phyloP scores from a whole-genome alignment of 306 rosid genomes.

The Cucurbita ficifolia region DNA sequence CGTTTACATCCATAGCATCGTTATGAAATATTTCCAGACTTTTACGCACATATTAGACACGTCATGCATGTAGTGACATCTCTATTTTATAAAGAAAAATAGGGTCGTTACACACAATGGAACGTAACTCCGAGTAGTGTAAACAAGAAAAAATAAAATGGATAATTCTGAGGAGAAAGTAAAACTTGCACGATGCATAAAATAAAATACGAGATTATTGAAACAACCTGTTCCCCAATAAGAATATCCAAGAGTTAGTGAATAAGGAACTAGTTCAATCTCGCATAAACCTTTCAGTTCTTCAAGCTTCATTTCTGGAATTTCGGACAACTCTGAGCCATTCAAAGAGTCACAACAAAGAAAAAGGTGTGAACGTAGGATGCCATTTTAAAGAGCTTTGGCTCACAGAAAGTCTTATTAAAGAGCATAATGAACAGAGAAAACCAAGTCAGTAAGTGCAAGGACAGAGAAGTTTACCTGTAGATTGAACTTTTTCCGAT shows the following conservation, averaged over 20 bases:
- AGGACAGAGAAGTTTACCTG: slow-evolving; percentile 23
- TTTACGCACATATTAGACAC: no score
- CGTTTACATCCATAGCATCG: no score
- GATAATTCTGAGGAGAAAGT: neutral
- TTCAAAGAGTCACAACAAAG: neutral
- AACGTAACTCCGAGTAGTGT: neutral
- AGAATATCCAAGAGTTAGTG: slow-evolving; percentile 70
- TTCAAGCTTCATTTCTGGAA: slow-evolving; percentile 46
- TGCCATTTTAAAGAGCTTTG: neutral
- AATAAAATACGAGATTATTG: slow-evolving; percentile 4
- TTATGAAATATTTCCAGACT: no score
- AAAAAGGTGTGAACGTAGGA: neutral
- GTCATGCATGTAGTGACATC: no score
- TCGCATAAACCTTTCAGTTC: slow-evolving; percentile 52
- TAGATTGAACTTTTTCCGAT: slow-evolving; percentile 46
- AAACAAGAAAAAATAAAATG: neutral
- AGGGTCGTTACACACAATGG: no score
- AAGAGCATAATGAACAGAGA: neutral
- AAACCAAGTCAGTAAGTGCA: neutral
- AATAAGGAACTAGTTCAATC: slow-evolving; percentile 69
- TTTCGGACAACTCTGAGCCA: slow-evolving; percentile 48
- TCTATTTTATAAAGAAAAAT: no score
- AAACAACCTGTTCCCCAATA: slow-evolving; percentile 82
- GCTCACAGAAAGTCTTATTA: neutral
- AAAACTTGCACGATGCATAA: neutral